Conservation (phyloP, 441 rosid genomes). For the Biscutella auriculata region DNA sequence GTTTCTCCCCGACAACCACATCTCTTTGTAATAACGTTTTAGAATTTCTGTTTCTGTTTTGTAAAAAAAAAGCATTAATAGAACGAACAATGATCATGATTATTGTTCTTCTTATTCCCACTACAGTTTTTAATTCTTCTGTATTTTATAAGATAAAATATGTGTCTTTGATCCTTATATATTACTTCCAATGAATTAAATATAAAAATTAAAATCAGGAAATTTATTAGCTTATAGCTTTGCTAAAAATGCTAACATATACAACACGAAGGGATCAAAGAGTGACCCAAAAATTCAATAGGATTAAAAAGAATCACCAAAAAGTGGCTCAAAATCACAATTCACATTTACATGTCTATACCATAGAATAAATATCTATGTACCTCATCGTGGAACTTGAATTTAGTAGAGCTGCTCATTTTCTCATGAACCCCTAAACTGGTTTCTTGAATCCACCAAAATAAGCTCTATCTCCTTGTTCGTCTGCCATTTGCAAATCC, state of each 20-base stretch:
- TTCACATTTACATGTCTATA: slow-evolving; percentile 9
- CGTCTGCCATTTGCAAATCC: not conserved
- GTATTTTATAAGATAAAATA: no score
- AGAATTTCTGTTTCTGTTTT: not conserved
- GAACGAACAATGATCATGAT: slow-evolving; percentile 3
- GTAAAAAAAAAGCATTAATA: slow-evolving; percentile 11
- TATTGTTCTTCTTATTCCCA: not conserved
- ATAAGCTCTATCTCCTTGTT: not conserved
- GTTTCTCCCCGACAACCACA: slow-evolving; percentile 39
- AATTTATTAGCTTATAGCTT: slow-evolving; percentile 10
- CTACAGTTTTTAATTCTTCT: no score
- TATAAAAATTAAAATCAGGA: not conserved
- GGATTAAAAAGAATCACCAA: slow-evolving; percentile 10
- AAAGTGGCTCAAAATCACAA: slow-evolving; percentile 2
- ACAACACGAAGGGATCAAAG: slow-evolving; percentile 4
- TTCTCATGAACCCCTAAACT: slow-evolving; percentile 3
- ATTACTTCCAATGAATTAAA: no score
- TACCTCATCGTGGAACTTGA: slow-evolving; percentile 11
- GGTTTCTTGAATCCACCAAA: slow-evolving; percentile 7
- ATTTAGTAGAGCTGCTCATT: slow-evolving; percentile 9
- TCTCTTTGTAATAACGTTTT: not conserved
- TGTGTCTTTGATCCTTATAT: no score
- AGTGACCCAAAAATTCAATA: slow-evolving; percentile 2
- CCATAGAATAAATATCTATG: slow-evolving; percentile 6
- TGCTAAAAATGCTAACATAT: slow-evolving; percentile 9